Evolutionary conservation across 129 eudicot species (phyloP).

Genomic region (Smallanthus sonchifolius): DNA sequence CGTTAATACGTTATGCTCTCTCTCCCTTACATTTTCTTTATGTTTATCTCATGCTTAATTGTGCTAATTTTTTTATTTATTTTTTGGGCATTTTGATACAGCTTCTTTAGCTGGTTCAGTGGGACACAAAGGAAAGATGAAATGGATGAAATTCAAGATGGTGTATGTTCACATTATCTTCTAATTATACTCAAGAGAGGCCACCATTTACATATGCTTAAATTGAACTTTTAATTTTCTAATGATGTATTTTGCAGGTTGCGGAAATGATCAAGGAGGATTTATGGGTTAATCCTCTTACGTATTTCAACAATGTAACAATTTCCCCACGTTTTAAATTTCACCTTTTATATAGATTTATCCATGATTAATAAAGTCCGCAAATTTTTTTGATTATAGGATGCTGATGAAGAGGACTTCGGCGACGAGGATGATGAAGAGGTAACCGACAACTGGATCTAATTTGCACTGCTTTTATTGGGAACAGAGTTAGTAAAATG

Average conservation of each 20-base stretch:
- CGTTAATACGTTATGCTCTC: neutral
- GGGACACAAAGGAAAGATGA: conserved; percentile 51
- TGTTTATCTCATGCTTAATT: neutral
- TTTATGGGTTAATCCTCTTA: conserved; percentile 89
- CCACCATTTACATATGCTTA: neutral
- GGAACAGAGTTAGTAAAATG: neutral
- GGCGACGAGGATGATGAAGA: conserved; percentile 55
- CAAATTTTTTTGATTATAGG: conserved; percentile 32
- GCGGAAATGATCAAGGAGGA: conserved; percentile 90
- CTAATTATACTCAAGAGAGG: neutral
- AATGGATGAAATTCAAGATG: conserved; percentile 53
- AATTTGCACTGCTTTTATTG: neutral
- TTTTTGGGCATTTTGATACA: conserved; percentile 28
- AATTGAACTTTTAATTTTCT: neutral
- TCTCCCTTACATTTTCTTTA: neutral
- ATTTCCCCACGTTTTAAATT: neutral
- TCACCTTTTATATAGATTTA: neutral
- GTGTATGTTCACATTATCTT: conserved; percentile 33
- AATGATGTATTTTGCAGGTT: conserved; percentile 42
- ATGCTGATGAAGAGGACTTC: conserved; percentile 70
- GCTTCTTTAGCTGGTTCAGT: conserved; percentile 84
- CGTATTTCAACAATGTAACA: conserved; percentile 61
- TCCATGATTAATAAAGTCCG: neutral
- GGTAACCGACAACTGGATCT: conserved; percentile 25
- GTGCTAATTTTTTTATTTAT: neutral